Evolutionary conservation across 2,329 filamentous ascomycete species (phyloP).

Genomic region (Ceratocystis variospora): DNA sequence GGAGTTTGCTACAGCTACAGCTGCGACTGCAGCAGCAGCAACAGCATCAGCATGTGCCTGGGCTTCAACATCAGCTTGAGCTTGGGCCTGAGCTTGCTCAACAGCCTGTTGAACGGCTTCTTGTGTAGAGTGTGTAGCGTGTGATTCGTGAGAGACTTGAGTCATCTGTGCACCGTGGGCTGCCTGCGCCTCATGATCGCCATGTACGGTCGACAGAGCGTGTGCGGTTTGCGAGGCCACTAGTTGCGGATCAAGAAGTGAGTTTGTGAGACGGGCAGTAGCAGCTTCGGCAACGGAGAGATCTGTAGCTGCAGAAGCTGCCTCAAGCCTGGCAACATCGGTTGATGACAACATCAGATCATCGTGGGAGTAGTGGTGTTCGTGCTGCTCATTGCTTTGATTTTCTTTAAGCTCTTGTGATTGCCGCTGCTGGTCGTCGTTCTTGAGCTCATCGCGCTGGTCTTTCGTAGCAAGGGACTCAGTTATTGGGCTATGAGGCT

Average conservation of each 20-base stretch:
- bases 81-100: constrained; percentile 7
- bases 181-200: constrained; percentile 2
- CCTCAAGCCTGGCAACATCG: constrained; percentile 7
- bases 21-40: constrained; percentile 21
- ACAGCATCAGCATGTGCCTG: constrained; percentile 20
- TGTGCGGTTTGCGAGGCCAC: constrained; percentile 16
- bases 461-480: constrained; percentile 1
- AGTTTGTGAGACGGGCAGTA: constrained; percentile 40
- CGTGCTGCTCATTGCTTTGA: background rate
- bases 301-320: constrained; percentile 4
- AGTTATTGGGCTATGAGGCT: constrained; percentile 4
- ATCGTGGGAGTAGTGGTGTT: constrained; percentile 10
- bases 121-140: background rate
- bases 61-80: constrained; percentile 19
- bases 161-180: background rate
- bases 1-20: constrained; percentile 25
- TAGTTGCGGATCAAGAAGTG: constrained; percentile 41
- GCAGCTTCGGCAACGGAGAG: constrained; percentile 39
- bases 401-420: background rate
- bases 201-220: background rate
- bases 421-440: background rate
- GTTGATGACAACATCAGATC: constrained; percentile 4
- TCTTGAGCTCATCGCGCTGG: background rate
- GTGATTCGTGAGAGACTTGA: background rate
- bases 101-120: constrained; percentile 1